A percentile compares a stretch with the other conserved stretches of the same genome.
Evolutionary conservation across 176 grass and related monocot genomes (phyloP).

Genomic region (Oryza longistaminata): DNA sequence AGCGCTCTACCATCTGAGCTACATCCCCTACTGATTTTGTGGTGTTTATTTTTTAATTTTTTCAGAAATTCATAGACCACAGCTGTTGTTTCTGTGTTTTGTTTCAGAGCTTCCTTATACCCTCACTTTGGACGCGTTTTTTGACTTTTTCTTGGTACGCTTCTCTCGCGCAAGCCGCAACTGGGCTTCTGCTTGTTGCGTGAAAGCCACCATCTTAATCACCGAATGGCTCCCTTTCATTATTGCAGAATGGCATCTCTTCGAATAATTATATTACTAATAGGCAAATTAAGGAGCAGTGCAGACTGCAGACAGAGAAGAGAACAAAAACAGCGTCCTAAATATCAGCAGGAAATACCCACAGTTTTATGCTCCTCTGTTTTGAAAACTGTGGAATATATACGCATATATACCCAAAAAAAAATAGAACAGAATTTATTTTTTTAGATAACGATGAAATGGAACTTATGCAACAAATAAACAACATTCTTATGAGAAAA

Average conservation of each 20-base stretch:
- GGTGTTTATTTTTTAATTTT: too few relatives aligned
- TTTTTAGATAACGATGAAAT: too few relatives aligned
- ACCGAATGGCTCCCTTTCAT: not conserved
- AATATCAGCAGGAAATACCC: not conserved
- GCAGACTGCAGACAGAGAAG: not conserved
- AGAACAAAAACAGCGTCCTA: not conserved
- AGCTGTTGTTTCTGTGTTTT: too few relatives aligned
- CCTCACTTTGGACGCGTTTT: too few relatives aligned
- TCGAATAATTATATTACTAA: not conserved
- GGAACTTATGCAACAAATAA: not conserved
- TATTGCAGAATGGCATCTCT: not conserved
- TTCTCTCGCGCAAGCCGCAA: not conserved
- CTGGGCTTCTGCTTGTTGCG: not conserved
- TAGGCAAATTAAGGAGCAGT: not conserved
- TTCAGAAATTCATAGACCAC: too few relatives aligned
- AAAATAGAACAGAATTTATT: not conserved
- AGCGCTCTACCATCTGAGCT: slow-evolving; percentile 97
- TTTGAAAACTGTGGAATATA: not conserved
- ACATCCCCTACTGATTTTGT: slow-evolving; percentile 47
- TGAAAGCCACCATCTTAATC: not conserved
- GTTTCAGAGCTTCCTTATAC: too few relatives aligned
- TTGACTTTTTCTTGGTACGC: too few relatives aligned
- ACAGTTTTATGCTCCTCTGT: not conserved
- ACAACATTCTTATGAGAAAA: not conserved
- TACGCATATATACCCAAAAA: not conserved